Evolutionary conservation across 2,329 filamentous ascomycete species (phyloP).

Genomic region (Neofusicoccum kwambonambiense): DNA sequence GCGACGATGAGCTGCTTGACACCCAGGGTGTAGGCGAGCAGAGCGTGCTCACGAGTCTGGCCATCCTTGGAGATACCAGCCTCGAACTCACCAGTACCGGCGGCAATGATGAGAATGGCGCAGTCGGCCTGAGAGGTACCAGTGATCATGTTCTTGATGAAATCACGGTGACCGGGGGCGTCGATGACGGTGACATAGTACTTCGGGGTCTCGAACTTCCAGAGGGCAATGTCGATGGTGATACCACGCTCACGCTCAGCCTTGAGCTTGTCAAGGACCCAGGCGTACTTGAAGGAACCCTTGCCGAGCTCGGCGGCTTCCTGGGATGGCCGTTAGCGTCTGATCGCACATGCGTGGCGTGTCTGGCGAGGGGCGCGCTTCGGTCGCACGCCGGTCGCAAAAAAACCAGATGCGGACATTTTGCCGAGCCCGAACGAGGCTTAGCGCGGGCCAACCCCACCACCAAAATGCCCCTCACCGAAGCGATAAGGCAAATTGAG

Average conservation of each 20-base stretch:
- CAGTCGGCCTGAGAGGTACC: constrained; percentile 99
- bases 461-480: constrained; percentile 36
- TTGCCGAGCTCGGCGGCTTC: constrained; percentile 99
- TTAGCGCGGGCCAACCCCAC: constrained; percentile 42
- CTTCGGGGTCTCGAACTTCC: constrained; percentile 99
- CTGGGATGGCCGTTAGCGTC: constrained; percentile 52
- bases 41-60: constrained; percentile 99
- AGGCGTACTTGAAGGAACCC: constrained; percentile 99
- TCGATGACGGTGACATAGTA: constrained; percentile 99
- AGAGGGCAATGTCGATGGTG: constrained; percentile 99
- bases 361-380: background rate
- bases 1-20: constrained; percentile 99
- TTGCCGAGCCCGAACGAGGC: constrained; percentile 28
- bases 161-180: constrained; percentile 99
- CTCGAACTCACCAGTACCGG: constrained; percentile 99
- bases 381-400: constrained; percentile 9
- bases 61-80: constrained; percentile 99
- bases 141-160: constrained; percentile 99
- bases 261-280: constrained; percentile 99
- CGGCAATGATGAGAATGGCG: constrained; percentile 99
- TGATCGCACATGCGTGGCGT: constrained; percentile 14
- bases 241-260: constrained; percentile 99
- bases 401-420: constrained; percentile 5
- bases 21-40: constrained; percentile 99
- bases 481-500: constrained; percentile 28